phyloP scores from a whole-genome alignment of 371 early-diverging fungal genomes.

The Mucor lusitanicus region DNA sequence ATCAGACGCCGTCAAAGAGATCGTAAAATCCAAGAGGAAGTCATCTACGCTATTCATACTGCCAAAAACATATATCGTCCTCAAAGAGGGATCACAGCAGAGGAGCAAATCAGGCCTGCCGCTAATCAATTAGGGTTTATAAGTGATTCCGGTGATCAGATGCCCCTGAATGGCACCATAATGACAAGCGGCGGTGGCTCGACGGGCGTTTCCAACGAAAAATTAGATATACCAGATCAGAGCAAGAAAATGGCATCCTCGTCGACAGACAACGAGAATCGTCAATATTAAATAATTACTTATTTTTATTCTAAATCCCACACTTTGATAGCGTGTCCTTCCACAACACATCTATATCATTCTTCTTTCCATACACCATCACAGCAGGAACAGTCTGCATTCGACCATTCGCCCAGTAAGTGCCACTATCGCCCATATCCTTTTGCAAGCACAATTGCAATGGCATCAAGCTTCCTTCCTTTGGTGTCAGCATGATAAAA shows the following conservation, averaged over 20 bases:
- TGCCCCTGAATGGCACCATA: neutral
- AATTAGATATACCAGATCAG: neutral
- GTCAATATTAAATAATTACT: neutral
- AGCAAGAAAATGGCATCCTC: neutral
- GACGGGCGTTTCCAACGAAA: neutral
- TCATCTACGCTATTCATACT: neutral
- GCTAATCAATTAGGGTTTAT: neutral
- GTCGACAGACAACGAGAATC: neutral
- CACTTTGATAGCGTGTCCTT: constrained; percentile 9
- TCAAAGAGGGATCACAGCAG: neutral
- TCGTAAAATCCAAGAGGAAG: neutral
- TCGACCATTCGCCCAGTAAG: constrained; percentile 23
- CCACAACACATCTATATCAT: constrained; percentile 17
- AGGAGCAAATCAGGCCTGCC: neutral
- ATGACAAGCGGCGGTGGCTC: neutral
- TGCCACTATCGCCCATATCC: neutral
- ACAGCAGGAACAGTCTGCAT: constrained; percentile 3
- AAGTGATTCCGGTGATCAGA: neutral
- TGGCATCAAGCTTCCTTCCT: constrained; percentile 42
- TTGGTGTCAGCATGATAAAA: constrained; percentile 45
- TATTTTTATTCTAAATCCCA: neutral
- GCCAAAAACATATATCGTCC: neutral
- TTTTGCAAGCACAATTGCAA: constrained; percentile 27
- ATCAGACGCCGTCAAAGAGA: neutral
- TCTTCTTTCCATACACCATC: constrained; percentile 3